Base-by-base conservation (phyloP, 2,329 filamentous ascomycete genomes). In the Calonectria ilicicola region DNA sequence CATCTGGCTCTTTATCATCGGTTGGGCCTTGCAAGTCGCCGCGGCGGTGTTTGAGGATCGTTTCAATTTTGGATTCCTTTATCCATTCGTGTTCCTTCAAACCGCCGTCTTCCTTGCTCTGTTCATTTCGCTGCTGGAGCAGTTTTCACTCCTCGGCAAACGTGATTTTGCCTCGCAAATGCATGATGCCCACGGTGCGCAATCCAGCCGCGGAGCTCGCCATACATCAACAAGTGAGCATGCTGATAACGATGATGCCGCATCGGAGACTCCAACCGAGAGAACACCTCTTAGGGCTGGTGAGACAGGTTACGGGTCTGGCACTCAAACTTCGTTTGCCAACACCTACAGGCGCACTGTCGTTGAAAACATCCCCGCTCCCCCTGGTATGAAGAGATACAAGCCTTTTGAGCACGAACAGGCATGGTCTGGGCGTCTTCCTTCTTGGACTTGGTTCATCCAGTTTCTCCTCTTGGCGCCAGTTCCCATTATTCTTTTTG, bases 361-460 rank as follows among this genome's bases (percentile, higher is more conserved):
- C 32, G 82, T 84, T 2, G 82, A 77, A 76, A 42, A 72, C 26
- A 69, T 75, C 5, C 66, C 78, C 38, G 53, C 78, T 29, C 72
- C 77, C 27, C 75, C 80, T 65, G 76, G 66, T 26, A 70, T 77
- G 56, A 74, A 80, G 70, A 70, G 73, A 74, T 40, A 78, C 72
- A 78, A 85, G 67, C 84, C 88, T 0, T 95, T 93, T 80, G 90
- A 90, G 15, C 86, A 91, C 66, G 97, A 98, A 81, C 97, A 98
- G 83, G 86, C 89, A 17, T 99, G 97, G 97, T 98, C 95, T 65
- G 90, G 90, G 5, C 89, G 89, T 44, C 85, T 98, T 67, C 95
- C 95, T 1, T 91, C 89, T 53, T 98, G 94, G 93, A 92, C 94
- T 21, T 99, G 97, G 97, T 83, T 97, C 49, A 78, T 98, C 21